Base-by-base conservation (phyloP, 306 rosid genomes). In the Trifolium repens region DNA sequence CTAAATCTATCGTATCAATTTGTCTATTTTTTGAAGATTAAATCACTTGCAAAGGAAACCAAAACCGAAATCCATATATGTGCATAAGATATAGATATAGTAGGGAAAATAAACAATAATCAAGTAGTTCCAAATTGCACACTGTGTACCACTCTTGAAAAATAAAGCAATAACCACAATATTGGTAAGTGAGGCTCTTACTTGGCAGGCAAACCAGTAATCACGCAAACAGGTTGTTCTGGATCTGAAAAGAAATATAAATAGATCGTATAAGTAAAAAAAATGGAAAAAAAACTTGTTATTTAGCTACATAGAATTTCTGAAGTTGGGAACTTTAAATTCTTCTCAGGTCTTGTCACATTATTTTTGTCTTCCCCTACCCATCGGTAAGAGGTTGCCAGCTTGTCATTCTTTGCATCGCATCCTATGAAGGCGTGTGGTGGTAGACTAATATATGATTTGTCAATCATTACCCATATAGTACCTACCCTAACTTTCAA, bases 151-250 rank as follows among this genome's bases (percentile, higher is more conserved):
- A 37, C 54, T 39, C 52, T 27, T 73, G 35, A 66, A 71, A 14
- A 68, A 65, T 39, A 35, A 49, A 37, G 24, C 37, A 68, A 44
- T 74, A 76, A 77, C 75, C 58, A 65, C 63, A 74, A 70, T 42
- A 78, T 47, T 44, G 58, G 69, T 39, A 65, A 75, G 67, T 57
- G 76, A 76, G 85, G 85, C 35, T 73, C 98, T 89, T 89, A 94
- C 99, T 84, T 89, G 73, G 99, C 96, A 74, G 96, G 97, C 88
- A 92, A 92, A 76, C 99, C 97, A 70, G 96, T 92, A 76, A 90
- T 82, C 19, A 85, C 84, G 75, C 96, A 94, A 59, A 89, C 91
- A 78, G 92, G 84, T 80, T 90, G 88, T 77, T 90, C 90, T 17
- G 96, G 98, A 87, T 90, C 97, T 90, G 93, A 57, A 83, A 85